Percentiles rank a stretch among this genome's conserved stretches.
Conservation (phyloP, 495 filamentous ascomycete genomes). For the Venustampulla echinocandica region DNA sequence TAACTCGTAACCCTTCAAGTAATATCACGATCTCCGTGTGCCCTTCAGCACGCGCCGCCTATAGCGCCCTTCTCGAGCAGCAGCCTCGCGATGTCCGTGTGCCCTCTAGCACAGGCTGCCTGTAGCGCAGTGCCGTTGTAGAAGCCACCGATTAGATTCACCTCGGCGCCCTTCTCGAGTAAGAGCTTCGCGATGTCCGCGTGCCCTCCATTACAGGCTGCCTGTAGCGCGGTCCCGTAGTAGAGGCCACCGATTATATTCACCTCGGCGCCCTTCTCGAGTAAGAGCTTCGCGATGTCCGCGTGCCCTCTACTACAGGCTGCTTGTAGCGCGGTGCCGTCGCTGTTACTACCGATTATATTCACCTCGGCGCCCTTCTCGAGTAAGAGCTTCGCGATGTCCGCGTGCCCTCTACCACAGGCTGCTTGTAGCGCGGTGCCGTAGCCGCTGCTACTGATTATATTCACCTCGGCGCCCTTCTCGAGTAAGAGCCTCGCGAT, state of each 20-base stretch:
- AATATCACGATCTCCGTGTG: no score
- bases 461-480: conserved; percentile 18
- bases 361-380: conserved; percentile 7
- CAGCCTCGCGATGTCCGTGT: no score
- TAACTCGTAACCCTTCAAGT: no score
- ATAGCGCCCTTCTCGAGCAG: no score
- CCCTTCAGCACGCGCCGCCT: no score
- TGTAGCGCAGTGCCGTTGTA: conserved; percentile 20
- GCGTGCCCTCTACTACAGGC: conserved; percentile 9
- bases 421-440: conserved; percentile 7
- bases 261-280: conserved; percentile 20
- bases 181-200: conserved; percentile 16
- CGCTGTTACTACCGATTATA: conserved; percentile 2
- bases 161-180: conserved; percentile 19
- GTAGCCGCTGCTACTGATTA: conserved; percentile 2
- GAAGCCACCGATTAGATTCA: conserved; percentile 6
- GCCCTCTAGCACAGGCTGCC: no score
- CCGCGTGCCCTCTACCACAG: conserved; percentile 1
- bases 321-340: conserved; percentile 21
- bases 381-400: conserved; percentile 5
- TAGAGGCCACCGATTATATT: conserved; percentile 4
- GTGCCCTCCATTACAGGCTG: conserved; percentile 9
- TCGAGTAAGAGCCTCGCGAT: conserved; percentile 20
- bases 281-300: conserved; percentile 18
- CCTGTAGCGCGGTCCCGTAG: conserved; percentile 19